Conservation (phyloP, 2,329 filamentous ascomycete species). For the Hypoxylon sp. region DNA sequence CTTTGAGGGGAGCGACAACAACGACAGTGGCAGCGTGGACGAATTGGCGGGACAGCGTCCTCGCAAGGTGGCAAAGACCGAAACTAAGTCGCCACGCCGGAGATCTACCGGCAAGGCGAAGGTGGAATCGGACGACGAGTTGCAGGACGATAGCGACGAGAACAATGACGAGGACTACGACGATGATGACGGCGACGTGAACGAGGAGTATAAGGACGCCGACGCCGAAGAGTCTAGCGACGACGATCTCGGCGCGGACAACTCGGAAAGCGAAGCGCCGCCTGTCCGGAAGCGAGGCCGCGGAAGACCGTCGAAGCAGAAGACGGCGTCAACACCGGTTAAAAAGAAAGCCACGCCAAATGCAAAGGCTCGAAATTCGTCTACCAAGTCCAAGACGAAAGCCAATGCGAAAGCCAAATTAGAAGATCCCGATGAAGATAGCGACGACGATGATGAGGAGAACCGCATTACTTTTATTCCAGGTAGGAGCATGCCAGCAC, state of each 20-base stretch:
- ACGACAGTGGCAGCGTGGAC: constrained; percentile 34
- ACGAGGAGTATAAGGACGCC: constrained; percentile 32
- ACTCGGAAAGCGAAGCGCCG: constrained; percentile 21
- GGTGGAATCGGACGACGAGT: constrained; percentile 28
- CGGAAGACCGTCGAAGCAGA: constrained; percentile 30
- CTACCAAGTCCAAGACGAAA: not conserved
- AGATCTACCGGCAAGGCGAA: constrained; percentile 33
- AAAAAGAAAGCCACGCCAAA: constrained; percentile 34
- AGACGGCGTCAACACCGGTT: constrained; percentile 1
- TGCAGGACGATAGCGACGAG: not conserved
- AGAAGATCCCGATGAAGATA: constrained; percentile 11
- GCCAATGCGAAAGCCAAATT: constrained; percentile 40
- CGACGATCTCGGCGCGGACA: constrained; percentile 36
- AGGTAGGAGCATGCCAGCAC: constrained; percentile 15
- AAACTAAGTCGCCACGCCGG: not conserved
- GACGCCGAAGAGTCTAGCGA: constrained; percentile 41
- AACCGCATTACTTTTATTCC: constrained; percentile 53
- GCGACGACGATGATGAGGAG: constrained; percentile 46
- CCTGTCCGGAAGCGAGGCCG: constrained; percentile 33
- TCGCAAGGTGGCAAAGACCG: constrained; percentile 30
- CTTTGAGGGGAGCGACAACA: constrained; percentile 52
- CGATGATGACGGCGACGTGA: constrained; percentile 46
- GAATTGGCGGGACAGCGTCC: constrained; percentile 17
- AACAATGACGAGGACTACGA: constrained; percentile 40
- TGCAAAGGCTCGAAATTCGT: constrained; percentile 33